Percentiles rank a stretch among this genome's conserved stretches.
These are phyloP conservation scores for Entomortierella chlamydospora DNA, from an alignment of 192 early-diverging fungal species.

Conservation along the genomic window DNA sequence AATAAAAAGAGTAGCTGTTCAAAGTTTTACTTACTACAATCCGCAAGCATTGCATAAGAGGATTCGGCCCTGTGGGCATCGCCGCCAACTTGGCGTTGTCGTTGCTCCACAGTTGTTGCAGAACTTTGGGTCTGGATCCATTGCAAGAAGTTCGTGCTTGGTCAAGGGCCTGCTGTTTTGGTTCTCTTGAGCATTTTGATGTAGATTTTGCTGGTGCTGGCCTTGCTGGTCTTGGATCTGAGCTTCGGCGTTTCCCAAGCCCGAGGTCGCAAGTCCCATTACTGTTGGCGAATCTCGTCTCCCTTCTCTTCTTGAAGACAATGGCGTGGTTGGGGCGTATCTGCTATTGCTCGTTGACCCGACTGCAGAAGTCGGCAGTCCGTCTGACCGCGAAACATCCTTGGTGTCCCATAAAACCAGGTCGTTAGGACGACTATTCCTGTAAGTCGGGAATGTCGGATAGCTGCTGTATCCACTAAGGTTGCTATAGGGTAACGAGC, in stretches of 20 bases:
- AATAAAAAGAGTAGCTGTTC: background rate
- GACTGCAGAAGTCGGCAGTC: background rate
- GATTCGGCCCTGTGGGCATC: constrained; percentile 38
- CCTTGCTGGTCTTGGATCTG: background rate
- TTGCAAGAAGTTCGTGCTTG: constrained; percentile 34
- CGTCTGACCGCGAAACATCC: background rate
- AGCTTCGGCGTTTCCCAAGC: background rate
- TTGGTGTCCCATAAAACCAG: background rate
- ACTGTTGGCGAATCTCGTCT: too few relatives aligned
- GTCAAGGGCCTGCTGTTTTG: background rate
- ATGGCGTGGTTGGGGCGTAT: too few relatives aligned
- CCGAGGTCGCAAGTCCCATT: too few relatives aligned
- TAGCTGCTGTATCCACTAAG: background rate
- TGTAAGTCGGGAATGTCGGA: background rate
- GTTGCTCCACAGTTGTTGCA: constrained; percentile 40
- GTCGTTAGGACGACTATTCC: background rate
- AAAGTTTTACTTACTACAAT: constrained; percentile 26
- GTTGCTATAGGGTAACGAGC: background rate
- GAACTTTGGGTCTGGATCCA: constrained; percentile 47
- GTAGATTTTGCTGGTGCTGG: background rate
- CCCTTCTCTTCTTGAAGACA: too few relatives aligned
- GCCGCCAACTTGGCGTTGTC: constrained; percentile 43
- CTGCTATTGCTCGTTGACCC: too few relatives aligned
- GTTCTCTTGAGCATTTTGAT: background rate
- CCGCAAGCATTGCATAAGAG: constrained; percentile 49